These are phyloP conservation scores for Aureobasidium sp. DNA, from an alignment of 2,329 filamentous ascomycete species.

Conservation along the genomic window DNA sequence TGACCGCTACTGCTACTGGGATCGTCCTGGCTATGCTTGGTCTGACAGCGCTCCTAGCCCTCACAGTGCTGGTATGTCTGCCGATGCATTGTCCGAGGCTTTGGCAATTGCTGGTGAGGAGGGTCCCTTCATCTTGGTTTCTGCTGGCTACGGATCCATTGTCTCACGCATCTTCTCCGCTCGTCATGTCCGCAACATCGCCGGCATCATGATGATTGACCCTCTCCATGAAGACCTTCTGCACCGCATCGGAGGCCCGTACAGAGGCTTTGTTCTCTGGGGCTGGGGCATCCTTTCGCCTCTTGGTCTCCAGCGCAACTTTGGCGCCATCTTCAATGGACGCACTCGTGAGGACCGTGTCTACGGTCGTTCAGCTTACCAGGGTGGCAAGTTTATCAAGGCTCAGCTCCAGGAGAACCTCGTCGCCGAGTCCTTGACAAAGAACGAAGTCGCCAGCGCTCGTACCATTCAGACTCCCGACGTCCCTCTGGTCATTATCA, in stretches of 20 bases:
- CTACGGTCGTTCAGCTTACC: conserved; percentile 71
- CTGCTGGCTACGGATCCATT: conserved; percentile 78
- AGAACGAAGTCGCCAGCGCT: conserved; percentile 72
- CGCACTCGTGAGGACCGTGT: conserved; percentile 76
- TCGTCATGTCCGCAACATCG: conserved; percentile 66
- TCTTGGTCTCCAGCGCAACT: conserved; percentile 72
- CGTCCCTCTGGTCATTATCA: conserved; percentile 72
- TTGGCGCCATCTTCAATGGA: conserved; percentile 74
- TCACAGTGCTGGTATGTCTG: conserved; percentile 86
- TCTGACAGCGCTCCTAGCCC: conserved; percentile 89
- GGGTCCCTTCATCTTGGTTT: conserved; percentile 83
- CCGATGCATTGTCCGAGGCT: conserved; percentile 80
- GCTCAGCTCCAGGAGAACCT: conserved; percentile 88
- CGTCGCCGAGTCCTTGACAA: conserved; percentile 76
- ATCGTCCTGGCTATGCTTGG: conserved; percentile 85
- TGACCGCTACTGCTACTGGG: conserved; percentile 86
- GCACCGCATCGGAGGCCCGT: conserved; percentile 55
- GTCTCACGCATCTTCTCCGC: conserved; percentile 89
- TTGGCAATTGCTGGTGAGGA: conserved; percentile 71
- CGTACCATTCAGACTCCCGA: conserved; percentile 70
- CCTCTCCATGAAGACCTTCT: conserved; percentile 84
- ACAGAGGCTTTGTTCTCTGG: conserved; percentile 80
- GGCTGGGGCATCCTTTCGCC: conserved; percentile 77
- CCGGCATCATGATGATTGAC: conserved; percentile 78
- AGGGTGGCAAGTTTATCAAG: conserved; percentile 78